Evolutionary conservation across 768 basidiomycete species (phyloP).

Genomic region (Boletus insuetus): DNA sequence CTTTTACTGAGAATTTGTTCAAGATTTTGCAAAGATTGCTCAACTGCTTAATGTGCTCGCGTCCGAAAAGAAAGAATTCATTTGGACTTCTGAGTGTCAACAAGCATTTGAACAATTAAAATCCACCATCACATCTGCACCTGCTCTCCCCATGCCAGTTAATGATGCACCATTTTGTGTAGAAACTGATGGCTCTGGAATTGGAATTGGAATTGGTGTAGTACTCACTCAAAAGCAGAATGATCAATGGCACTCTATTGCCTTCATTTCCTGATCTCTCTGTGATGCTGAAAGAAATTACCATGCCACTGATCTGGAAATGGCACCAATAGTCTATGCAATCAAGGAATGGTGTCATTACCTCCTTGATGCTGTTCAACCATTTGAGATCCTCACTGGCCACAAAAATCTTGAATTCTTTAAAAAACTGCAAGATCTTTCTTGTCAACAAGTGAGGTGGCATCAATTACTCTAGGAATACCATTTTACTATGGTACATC

Average conservation of each 20-base stretch:
- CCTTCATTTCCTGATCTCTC: neutral
- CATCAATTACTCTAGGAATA: no score
- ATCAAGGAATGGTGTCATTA: neutral
- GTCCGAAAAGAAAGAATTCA: no score
- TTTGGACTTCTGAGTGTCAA: no score
- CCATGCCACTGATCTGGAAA: neutral
- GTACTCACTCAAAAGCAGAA: neutral
- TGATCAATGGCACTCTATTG: neutral
- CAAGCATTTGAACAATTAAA: no score
- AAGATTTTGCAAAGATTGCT: no score
- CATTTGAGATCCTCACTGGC: neutral
- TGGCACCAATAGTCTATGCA: neutral
- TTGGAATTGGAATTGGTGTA: neutral
- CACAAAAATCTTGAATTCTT: neutral
- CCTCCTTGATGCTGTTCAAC: rapidly evolving
- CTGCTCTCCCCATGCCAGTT: no score
- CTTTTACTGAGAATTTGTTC: no score
- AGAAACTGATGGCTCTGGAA: no score
- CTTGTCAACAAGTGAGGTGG: neutral
- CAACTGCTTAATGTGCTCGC: no score
- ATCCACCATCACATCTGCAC: no score
- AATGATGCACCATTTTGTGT: no score
- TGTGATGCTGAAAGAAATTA: neutral
- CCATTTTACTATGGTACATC: no score
- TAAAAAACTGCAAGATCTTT: neutral